Base-by-base conservation (phyloP, 305 asterid species). In the Fraxinus platypoda region DNA sequence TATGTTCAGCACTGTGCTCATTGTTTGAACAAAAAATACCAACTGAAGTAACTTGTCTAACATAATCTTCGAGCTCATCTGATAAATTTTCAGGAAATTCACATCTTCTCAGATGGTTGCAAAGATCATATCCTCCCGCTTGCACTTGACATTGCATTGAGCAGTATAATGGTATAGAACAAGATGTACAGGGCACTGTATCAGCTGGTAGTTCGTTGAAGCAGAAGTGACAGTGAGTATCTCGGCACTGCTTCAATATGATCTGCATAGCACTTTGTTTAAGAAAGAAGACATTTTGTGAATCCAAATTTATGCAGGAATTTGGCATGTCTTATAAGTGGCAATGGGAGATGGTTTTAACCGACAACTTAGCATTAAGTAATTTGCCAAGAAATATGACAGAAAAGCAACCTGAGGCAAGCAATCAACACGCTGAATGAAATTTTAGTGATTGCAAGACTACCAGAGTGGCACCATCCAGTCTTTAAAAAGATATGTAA, bases 171-270 rank as follows among this genome's bases (percentile, higher is more conserved):
- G 94, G 93, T 77, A 90, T 89, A 33, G 95, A 86, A 86, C 99
- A 95, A 37, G 95, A 92, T 57, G 88, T 23, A 84, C 98, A 95
- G 21, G 92, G 92, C 82, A 94, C 90, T 54, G 89, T 85, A 91
- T 94, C 96, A 54, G 88, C 90, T 34, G 97, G 95, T 83, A 95
- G 91, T 88, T 94, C 97, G 83, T 86, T 86, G 92, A 95, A 94
- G 95, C 99, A 95, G 90, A 87, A 92, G 84, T 97, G 97, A 88
- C 99, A 95, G 80, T 94, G 97, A 79, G 97, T 90, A 82, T 93
- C 95, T 79, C 98, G 92, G 83, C 93, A 93, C 43, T 87, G 90
- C 93, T 95, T 95, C 93, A 92, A 85, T 87, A 94, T 86, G 77
- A 94, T 90, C 99, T 95, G 92, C 92, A 86, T 59, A 85, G 75